Evolutionary conservation across 1,284 basidiomycete species (phyloP).

Genomic region (Laetiporus sulphureus): DNA sequence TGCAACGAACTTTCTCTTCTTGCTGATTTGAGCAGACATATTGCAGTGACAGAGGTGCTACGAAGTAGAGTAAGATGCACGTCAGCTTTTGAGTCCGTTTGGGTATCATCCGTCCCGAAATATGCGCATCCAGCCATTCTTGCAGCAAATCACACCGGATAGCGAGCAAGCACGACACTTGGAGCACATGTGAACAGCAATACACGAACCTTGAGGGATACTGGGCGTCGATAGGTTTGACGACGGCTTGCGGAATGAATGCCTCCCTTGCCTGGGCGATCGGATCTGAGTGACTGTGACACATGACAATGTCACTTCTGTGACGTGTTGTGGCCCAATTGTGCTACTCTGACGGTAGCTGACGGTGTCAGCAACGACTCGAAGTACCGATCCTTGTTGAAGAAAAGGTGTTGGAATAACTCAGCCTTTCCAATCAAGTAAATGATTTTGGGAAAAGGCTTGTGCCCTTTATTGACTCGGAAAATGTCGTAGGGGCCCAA

Average conservation of each 20-base stretch:
- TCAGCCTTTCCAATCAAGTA: too few species aligned
- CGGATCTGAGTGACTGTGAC: neutral
- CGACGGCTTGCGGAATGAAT: slow-evolving; percentile 4
- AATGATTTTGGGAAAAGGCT: too few species aligned
- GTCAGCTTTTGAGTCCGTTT: slow-evolving; percentile 2
- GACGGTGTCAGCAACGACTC: too few species aligned
- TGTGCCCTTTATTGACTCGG: too few species aligned
- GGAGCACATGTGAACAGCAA: neutral
- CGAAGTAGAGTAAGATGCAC: slow-evolving; percentile 3
- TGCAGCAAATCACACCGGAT: slow-evolving; percentile 1
- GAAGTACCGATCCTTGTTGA: too few species aligned
- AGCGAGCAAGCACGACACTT: neutral
- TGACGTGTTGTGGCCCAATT: too few species aligned
- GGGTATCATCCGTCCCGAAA: slow-evolving; percentile 13
- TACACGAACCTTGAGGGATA: slow-evolving; percentile 18
- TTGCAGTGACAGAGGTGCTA: slow-evolving; percentile 25
- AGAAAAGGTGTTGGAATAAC: too few species aligned
- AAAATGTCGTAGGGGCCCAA: too few species aligned
- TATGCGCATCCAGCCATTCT: slow-evolving; percentile 18
- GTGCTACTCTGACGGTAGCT: too few species aligned
- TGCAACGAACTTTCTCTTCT: slow-evolving; percentile 97
- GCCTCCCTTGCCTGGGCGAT: neutral
- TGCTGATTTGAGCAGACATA: slow-evolving; percentile 85
- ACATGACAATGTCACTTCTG: too few species aligned
- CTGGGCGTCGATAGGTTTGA: slow-evolving; percentile 9